phyloP scores from a whole-genome alignment of 805 yeast species.

The Naumovozyma dairenensis region DNA sequence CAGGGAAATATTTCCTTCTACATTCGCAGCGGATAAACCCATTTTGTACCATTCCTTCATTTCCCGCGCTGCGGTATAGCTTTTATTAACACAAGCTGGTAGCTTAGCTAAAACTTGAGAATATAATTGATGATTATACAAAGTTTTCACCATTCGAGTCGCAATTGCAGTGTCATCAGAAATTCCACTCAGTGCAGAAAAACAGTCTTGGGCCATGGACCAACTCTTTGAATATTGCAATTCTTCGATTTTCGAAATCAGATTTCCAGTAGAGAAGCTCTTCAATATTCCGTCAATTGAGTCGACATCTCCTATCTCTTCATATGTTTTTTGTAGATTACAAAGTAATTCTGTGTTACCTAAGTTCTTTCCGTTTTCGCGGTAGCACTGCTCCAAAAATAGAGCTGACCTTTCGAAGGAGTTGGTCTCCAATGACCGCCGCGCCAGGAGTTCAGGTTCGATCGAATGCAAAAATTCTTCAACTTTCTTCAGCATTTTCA shows the following conservation, averaged over 20 bases:
- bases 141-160: conserved; percentile 57
- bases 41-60: conserved; percentile 51
- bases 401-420: conserved; percentile 82
- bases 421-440: conserved; percentile 70
- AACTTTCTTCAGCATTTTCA: conserved; percentile 29
- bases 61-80: too few species aligned
- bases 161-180: conserved; percentile 29
- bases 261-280: conserved; percentile 54
- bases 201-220: conserved; percentile 79
- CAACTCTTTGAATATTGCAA: conserved; percentile 81
- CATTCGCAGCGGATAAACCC: conserved; percentile 69
- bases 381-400: conserved; percentile 68
- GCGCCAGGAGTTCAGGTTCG: conserved; percentile 64
- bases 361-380: conserved; percentile 23
- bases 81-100: conserved; percentile 8
- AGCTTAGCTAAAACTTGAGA: conserved; percentile 52
- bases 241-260: conserved; percentile 68
- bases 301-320: conserved; percentile 82
- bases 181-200: conserved; percentile 49
- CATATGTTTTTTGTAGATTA: conserved; percentile 65
- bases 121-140: conserved; percentile 68
- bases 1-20: conserved; percentile 44
- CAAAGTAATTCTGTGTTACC: conserved; percentile 29
- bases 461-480: conserved; percentile 42
- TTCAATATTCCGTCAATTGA: conserved; percentile 79